Conservation (phyloP, 192 early-diverging fungal species). For the Gonapodya sp. region DNA sequence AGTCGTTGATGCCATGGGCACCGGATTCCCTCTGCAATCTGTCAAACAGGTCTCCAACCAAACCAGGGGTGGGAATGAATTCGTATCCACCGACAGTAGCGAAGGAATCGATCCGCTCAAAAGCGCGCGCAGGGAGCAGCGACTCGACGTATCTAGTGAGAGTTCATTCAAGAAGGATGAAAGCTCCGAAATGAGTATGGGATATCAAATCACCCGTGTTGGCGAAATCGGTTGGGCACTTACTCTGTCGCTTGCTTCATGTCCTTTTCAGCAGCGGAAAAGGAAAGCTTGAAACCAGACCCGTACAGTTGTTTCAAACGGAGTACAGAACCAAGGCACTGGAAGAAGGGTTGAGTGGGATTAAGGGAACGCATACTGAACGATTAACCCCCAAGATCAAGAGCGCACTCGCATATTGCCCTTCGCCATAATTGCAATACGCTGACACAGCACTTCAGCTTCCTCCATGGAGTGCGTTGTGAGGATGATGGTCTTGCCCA, state of each 20-base stretch:
- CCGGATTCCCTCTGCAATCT: slow-evolving; percentile 46
- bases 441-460: slow-evolving; percentile 63
- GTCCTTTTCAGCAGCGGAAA: not conserved
- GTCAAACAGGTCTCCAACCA: slow-evolving; percentile 46
- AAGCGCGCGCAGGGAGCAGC: slow-evolving; percentile 32
- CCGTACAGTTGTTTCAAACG: slow-evolving; percentile 61
- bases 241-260: not conserved
- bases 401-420: slow-evolving; percentile 25
- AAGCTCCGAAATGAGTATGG: slow-evolving; percentile 8
- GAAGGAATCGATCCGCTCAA: slow-evolving; percentile 38
- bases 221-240: slow-evolving; percentile 18
- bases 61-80: slow-evolving; percentile 40
- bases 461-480: slow-evolving; percentile 67
- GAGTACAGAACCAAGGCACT: slow-evolving; percentile 49
- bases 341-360: slow-evolving; percentile 19
- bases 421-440: slow-evolving; percentile 69
- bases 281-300: slow-evolving; percentile 50
- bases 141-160: slow-evolving; percentile 27
- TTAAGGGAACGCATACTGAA: not conserved
- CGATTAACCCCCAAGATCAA: not conserved
- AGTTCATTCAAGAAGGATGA: no score
- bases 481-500: slow-evolving; percentile 50
- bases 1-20: slow-evolving; percentile 54
- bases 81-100: slow-evolving; percentile 51
- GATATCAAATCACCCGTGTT: not conserved